A percentile compares a stretch with the other conserved stretches of the same genome.
Conservation (phyloP, 768 basidiomycete genomes). For the Pholiota molesta region DNA sequence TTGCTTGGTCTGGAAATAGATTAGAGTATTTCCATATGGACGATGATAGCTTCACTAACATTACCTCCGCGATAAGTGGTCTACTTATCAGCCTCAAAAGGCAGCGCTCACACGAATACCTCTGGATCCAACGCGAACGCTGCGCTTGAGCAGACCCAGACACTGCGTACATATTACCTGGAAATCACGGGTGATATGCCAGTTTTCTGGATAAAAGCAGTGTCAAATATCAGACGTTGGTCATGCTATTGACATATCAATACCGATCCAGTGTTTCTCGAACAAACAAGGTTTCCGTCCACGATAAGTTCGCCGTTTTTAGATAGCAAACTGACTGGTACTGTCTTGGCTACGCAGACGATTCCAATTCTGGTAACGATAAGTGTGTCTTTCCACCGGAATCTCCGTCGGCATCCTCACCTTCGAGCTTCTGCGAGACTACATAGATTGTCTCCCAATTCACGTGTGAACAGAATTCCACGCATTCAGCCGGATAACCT, state of each 20-base stretch:
- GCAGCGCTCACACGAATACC: background rate
- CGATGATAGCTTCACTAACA: background rate
- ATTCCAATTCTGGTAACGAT: background rate
- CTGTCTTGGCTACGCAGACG: background rate
- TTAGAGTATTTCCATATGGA: constrained; percentile 20
- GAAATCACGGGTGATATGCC: background rate
- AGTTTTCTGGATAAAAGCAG: background rate
- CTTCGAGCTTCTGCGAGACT: background rate
- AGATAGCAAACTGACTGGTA: background rate
- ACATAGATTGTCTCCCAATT: background rate
- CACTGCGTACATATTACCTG: too few species aligned
- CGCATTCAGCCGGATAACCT: background rate
- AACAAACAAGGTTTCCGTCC: background rate
- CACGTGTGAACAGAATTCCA: background rate
- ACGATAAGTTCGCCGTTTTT: background rate
- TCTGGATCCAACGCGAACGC: background rate
- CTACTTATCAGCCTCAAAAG: constrained; percentile 2
- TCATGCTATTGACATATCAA: background rate
- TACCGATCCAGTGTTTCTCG: background rate
- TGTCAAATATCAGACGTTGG: background rate
- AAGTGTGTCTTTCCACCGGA: background rate
- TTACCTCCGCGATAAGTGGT: constrained; percentile 5
- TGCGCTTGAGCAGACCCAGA: background rate
- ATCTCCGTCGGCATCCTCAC: background rate
- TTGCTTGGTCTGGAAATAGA: constrained; percentile 18